A percentile compares a stretch with the other conserved stretches of the same genome.
Evolutionary conservation across 352 stramenopile species (phyloP).

Genomic region (Phytophthora europaea): DNA sequence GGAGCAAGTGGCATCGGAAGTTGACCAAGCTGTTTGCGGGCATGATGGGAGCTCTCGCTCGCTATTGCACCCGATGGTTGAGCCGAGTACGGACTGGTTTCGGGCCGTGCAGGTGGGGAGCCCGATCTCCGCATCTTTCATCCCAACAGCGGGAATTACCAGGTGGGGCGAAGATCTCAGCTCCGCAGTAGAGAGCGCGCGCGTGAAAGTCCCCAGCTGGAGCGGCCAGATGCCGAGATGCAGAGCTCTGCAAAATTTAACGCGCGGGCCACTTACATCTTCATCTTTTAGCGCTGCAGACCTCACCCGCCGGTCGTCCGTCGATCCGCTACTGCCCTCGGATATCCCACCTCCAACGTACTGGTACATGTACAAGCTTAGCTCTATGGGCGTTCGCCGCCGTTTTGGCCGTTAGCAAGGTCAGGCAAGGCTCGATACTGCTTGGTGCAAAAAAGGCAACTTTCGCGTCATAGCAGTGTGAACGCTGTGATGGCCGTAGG

Average conservation of each 20-base stretch:
- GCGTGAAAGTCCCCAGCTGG: conserved; percentile 17
- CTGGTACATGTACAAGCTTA: not conserved
- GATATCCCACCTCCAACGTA: conserved; percentile 15
- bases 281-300: not conserved
- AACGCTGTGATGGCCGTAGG: conserved; percentile 35
- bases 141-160: conserved; percentile 23
- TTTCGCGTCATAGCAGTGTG: conserved; percentile 1
- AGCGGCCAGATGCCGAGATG: conserved; percentile 4
- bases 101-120: conserved; percentile 17
- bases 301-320: not conserved
- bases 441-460: conserved; percentile 23
- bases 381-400: conserved; percentile 7
- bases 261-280: not conserved
- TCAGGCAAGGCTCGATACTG: conserved; percentile 31
- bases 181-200: conserved; percentile 16
- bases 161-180: conserved; percentile 23
- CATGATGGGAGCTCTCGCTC: conserved; percentile 25
- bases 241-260: conserved; percentile 13
- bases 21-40: conserved; percentile 40
- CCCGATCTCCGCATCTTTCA: conserved; percentile 36
- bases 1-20: conserved; percentile 31
- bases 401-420: conserved; percentile 4
- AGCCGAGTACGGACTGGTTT: conserved; percentile 24
- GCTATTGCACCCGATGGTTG: conserved; percentile 16
- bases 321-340: not conserved